Conservation (phyloP, 108 stramenopile genomes). For the Nitzschia palea region DNA sequence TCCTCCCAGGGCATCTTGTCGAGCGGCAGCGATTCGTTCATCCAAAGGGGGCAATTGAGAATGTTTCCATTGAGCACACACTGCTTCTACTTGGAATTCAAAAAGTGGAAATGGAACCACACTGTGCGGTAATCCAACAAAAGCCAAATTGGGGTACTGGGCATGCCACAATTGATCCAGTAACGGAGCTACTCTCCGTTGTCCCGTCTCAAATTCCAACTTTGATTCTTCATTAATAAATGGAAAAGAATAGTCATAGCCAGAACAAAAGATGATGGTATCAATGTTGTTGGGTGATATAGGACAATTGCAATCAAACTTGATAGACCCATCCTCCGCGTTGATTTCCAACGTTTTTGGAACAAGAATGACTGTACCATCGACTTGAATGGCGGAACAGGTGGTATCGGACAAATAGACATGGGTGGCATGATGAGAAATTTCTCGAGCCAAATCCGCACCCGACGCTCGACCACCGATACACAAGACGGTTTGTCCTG, state of each 20-base stretch:
- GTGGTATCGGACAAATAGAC: conserved; percentile 82
- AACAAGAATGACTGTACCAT: conserved; percentile 61
- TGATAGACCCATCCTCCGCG: conserved; percentile 44
- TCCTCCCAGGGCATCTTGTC: conserved; percentile 51
- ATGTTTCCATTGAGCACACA: conserved; percentile 36
- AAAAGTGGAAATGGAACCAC: conserved; percentile 90
- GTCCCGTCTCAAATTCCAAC: conserved; percentile 37
- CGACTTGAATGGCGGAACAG: conserved; percentile 25
- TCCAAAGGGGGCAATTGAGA: background rate
- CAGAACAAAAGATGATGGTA: conserved; percentile 84
- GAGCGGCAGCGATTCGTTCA: conserved; percentile 41
- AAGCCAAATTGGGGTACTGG: conserved; percentile 65
- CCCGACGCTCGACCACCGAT: conserved; percentile 90
- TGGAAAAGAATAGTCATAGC: conserved; percentile 89
- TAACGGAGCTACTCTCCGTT: conserved; percentile 7
- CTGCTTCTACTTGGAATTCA: conserved; percentile 81
- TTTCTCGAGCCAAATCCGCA: conserved; percentile 86
- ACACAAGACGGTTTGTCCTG: conserved; percentile 75
- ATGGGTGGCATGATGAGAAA: conserved; percentile 57
- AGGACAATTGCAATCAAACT: conserved; percentile 40
- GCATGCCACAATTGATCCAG: conserved; percentile 78
- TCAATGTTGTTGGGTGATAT: conserved; percentile 39
- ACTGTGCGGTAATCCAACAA: conserved; percentile 87
- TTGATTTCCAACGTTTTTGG: conserved; percentile 55
- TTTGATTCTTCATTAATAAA: conserved; percentile 53